Conservation (phyloP, 2,329 filamentous ascomycete species). For the Colletotrichum tropicicola region DNA sequence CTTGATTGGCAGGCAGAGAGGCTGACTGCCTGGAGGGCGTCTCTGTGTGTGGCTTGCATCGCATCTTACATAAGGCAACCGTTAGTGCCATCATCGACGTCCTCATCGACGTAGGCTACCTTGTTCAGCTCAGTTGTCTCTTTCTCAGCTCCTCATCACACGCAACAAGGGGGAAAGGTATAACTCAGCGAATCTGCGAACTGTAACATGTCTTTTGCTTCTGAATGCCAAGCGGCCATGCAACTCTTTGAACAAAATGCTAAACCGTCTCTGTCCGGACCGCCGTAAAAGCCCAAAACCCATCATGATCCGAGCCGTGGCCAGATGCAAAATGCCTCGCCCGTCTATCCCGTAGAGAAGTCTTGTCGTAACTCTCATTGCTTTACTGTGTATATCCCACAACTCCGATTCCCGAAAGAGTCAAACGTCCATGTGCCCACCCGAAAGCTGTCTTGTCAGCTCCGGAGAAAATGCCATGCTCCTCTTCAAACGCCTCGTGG, state of each 20-base stretch:
- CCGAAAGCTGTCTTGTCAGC: neutral
- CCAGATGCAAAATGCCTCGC: slow-evolving; percentile 5
- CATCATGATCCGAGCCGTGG: neutral
- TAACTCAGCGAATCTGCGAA: neutral
- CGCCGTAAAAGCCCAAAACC: neutral
- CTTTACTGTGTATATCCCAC: neutral
- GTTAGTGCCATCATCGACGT: no score
- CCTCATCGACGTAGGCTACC: neutral
- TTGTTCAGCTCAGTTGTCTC: neutral
- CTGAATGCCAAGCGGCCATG: neutral
- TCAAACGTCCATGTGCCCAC: neutral
- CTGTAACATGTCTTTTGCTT: neutral
- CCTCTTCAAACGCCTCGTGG: slow-evolving; percentile 27
- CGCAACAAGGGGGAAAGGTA: neutral
- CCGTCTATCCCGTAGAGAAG: slow-evolving; percentile 10
- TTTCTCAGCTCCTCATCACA: neutral
- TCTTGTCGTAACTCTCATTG: slow-evolving; percentile 4
- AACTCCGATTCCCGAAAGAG: slow-evolving; percentile 12
- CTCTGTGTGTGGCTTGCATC: no score
- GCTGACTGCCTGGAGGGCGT: no score
- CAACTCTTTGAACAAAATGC: neutral
- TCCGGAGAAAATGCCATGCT: slow-evolving; percentile 1
- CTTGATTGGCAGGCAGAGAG: no score
- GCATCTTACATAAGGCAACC: no score
- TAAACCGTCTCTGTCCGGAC: neutral